Evolutionary conservation across 768 basidiomycete species (phyloP), one percentile per base, ranked within the genome.

Genomic region (Chlorophyllum brunneum): DNA sequence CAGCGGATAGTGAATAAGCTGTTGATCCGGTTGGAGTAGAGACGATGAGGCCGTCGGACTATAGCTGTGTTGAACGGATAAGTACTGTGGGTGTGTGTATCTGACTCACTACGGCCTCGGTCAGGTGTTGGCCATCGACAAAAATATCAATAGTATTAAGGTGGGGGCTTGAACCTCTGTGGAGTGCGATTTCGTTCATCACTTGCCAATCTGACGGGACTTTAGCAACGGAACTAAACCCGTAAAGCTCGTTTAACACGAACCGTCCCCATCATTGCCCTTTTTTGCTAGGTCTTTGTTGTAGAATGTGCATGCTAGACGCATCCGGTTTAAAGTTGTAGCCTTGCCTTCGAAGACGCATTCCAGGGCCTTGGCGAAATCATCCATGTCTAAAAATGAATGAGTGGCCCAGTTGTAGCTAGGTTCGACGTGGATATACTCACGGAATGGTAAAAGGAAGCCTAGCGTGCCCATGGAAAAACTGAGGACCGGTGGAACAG

Each of bases 1-100:
- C 95, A 0, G 94, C 91, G 2, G 93, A 95, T 20, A 98, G 77
- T 0, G 94, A 97, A 68, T 98, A 97, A 13, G 95, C 95, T 2
- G 95, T 97, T 18, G 94, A 97, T 5, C 95, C 95, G 2, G 95
- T 98, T 18, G 95, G 95, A 1, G 95, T 98, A 5, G 93, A 93
- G 48, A 98, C 83, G 51, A 97, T 93, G 54, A 97, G 73, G 31
- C 95, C 94, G 60, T 97, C 94, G 30, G 92, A 92, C 93, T 95
- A 62, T 24, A 23, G 53, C 55, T 36, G 15, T 23, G 27, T 30
- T 53, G 34, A 46, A 39, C 10, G 7, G 27, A 38, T 7, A 9
- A 18, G 18, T 22, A 29, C 7, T 15, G 29, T 38, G 15, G 5
- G 34, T 23, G n/a, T 27, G 48, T 37, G 31, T 15, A 29, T 34